Conservation (phyloP, 31 red algal species). For the Bonnemaisonia californica region DNA sequence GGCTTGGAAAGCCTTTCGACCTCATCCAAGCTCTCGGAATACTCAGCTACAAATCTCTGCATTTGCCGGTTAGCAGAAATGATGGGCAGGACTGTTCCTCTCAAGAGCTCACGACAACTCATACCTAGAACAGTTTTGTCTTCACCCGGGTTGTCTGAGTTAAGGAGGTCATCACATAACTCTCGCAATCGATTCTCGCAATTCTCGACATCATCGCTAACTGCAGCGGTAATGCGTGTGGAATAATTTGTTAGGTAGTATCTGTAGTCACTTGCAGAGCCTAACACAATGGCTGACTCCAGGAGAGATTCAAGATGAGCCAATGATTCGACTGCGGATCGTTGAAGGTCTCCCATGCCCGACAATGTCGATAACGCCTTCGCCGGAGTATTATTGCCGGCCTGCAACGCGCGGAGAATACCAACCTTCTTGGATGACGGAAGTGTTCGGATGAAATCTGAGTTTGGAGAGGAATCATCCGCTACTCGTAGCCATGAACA, state of each 20-base stretch:
- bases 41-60: constrained; percentile 80
- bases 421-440: constrained; percentile 28
- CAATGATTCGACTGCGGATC: constrained; percentile 78
- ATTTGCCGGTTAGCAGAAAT: constrained; percentile 66
- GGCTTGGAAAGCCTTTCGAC: constrained; percentile 23
- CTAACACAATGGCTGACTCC: constrained; percentile 59
- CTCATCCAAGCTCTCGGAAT: constrained; percentile 68
- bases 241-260: constrained; percentile 83
- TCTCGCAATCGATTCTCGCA: constrained; percentile 70
- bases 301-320: constrained; percentile 83
- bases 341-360: constrained; percentile 68
- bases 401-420: constrained; percentile 44
- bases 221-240: constrained; percentile 47
- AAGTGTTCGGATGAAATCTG: constrained; percentile 63
- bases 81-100: constrained; percentile 72
- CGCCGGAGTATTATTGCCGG: constrained; percentile 8
- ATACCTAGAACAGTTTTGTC: constrained; percentile 63
- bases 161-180: constrained; percentile 73
- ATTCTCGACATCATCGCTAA: constrained; percentile 78
- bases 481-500: constrained; percentile 83
- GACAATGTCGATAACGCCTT: constrained; percentile 40
- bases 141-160: constrained; percentile 25
- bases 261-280: constrained; percentile 58
- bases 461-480: constrained; percentile 74
- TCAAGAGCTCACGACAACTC: constrained; percentile 56